Evolutionary conservation across 2,329 filamentous ascomycete species (phyloP), one percentile per base, ranked within the genome.

Genomic region (Pseudopyricularia cyperi): DNA sequence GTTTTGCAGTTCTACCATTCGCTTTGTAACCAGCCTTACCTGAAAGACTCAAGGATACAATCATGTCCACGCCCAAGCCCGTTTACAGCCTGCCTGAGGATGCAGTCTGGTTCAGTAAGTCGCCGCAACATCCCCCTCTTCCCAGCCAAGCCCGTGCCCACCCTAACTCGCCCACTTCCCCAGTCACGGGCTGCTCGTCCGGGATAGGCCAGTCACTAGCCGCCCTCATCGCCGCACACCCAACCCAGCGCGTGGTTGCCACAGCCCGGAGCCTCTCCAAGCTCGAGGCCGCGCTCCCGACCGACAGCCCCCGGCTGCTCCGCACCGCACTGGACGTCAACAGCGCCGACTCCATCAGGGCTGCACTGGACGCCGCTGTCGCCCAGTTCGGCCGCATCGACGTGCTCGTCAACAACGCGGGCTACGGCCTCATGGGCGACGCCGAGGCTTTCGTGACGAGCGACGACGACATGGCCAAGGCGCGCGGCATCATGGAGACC

Each of bases 311-410:
- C 49, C 66, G 65, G 48, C 60, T 75, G 30, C 64, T 76, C 54
- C 74, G 72, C 55, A 59, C 76, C 2, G 58, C 61, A 0, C 61
- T 77, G 2, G 73, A 77, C 52, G 73, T 78, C 2, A 75, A 70
- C 0, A 73, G 66, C 0, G 66, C 34, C 22, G 52, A 52, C 22
- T 49, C 51, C 19, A 51, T 52, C 33, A 42, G 53, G n/a, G 7
- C 22, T 8, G 46, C 50, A 6, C 46, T 55, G 26, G 33, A 44
- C n/a, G 46, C 46, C 7, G 46, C 54, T 2, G 48, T 50, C 4
- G 28, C 50, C 4, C 26, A 24, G 3, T 52, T 55, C 28, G 50
- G 51, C 19, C 51, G 54, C 44, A 28, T 57, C 35, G 55, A 57
- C 32, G 46, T 57, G 4, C 30, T 57, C 19, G 44, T 57, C 46